Conservation (phyloP, 768 basidiomycete species). For the Macrolepiota fuliginosa region DNA sequence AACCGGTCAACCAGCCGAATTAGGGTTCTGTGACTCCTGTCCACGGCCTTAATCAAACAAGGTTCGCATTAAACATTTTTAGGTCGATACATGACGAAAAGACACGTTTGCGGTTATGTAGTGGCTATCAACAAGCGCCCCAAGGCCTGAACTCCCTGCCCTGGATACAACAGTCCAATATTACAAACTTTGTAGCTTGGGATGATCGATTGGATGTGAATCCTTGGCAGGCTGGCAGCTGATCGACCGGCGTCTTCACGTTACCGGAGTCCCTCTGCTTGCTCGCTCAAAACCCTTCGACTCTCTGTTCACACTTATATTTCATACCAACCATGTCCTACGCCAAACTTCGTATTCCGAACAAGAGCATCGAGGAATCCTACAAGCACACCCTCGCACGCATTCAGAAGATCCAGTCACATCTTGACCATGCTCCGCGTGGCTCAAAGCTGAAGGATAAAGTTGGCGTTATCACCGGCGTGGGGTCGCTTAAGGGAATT, state of each 20-base stretch:
- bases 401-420: conserved; percentile 64
- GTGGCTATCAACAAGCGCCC: not conserved
- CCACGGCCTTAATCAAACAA: not conserved
- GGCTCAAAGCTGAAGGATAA: conserved; percentile 64
- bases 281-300: not conserved
- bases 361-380: conserved; percentile 45
- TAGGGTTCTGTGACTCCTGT: not conserved
- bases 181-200: no score
- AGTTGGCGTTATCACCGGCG: conserved; percentile 87
- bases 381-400: conserved; percentile 62
- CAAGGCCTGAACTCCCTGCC: no score
- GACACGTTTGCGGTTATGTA: not conserved
- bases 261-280: conserved; percentile 5
- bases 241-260: conserved; percentile 1
- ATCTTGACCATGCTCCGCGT: conserved; percentile 54
- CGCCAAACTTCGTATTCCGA: conserved; percentile 27
- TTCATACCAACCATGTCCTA: conserved; percentile 31
- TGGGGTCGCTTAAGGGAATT: conserved; percentile 83
- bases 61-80: not conserved
- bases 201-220: no score
- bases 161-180: no score
- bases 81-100: not conserved
- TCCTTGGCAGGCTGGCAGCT: no score
- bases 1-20: not conserved
- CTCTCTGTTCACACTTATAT: not conserved